Conservation (phyloP, 305 asterid genomes). For the Fraxinus greggii region DNA sequence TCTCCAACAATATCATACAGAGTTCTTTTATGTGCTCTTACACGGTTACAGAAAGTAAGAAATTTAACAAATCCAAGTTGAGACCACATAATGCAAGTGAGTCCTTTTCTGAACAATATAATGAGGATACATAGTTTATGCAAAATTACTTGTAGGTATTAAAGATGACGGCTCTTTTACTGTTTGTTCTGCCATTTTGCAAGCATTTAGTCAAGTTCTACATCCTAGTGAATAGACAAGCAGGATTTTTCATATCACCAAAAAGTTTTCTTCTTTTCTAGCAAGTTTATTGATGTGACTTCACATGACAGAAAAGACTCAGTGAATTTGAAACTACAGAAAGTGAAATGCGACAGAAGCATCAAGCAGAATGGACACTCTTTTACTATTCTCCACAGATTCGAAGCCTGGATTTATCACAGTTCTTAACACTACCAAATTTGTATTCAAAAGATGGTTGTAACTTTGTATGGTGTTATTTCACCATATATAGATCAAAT, state of each 20-base stretch:
- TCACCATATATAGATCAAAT: constrained; percentile 7
- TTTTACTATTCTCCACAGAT: constrained; percentile 1
- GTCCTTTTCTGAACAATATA: neutral
- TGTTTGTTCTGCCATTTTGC: neutral
- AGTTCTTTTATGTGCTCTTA: neutral
- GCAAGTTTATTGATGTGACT: neutral
- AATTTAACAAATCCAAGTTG: neutral
- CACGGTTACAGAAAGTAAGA: neutral
- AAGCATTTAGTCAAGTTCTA: neutral
- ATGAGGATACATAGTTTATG: neutral
- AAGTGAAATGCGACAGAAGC: neutral
- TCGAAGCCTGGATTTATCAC: constrained; percentile 1
- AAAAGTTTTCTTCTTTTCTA: neutral
- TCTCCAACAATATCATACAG: neutral
- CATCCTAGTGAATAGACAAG: neutral
- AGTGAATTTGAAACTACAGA: neutral
- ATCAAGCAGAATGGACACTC: neutral
- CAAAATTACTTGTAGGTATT: neutral
- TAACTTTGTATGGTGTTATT: neutral
- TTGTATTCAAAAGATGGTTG: constrained; percentile 1
- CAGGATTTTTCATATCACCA: neutral
- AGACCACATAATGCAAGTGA: neutral
- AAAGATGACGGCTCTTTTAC: neutral
- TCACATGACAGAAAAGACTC: neutral
- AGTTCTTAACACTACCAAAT: constrained; percentile 3